Evolutionary conservation across 2,329 filamentous ascomycete species (phyloP).

Genomic region (Capronia americana): DNA sequence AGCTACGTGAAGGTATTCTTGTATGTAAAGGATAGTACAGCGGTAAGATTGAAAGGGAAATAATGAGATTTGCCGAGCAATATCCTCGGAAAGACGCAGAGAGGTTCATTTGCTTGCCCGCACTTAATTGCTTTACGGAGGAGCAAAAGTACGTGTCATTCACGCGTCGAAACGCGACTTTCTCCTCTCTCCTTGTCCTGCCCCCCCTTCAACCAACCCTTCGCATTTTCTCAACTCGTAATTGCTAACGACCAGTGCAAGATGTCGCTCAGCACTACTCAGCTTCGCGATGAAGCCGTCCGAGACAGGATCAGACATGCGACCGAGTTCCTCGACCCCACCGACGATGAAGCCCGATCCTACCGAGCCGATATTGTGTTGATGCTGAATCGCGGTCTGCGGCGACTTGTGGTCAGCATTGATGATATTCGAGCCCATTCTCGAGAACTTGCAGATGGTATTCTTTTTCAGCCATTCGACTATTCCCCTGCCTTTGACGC

Average conservation of each 20-base stretch:
- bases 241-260: constrained; percentile 3
- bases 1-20: no score
- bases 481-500: constrained; percentile 86
- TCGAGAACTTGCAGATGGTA: constrained; percentile 75
- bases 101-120: neutral
- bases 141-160: neutral
- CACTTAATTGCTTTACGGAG: neutral
- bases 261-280: constrained; percentile 54
- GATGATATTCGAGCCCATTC: constrained; percentile 92
- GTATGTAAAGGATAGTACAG: no score
- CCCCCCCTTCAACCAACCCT: neutral
- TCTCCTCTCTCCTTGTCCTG: neutral
- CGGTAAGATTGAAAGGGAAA: no score
- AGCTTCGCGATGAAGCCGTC: constrained; percentile 83
- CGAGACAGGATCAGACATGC: constrained; percentile 83
- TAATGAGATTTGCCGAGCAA: neutral
- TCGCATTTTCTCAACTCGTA: neutral
- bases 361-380: constrained; percentile 89
- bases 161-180: neutral
- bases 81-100: neutral
- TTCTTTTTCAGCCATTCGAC: constrained; percentile 87
- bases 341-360: constrained; percentile 56
- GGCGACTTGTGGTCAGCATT: constrained; percentile 73
- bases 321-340: constrained; percentile 92
- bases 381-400: constrained; percentile 68